phyloP scores from a whole-genome alignment of 768 basidiomycete species.

The Phlebiopsis flavidoalba region DNA sequence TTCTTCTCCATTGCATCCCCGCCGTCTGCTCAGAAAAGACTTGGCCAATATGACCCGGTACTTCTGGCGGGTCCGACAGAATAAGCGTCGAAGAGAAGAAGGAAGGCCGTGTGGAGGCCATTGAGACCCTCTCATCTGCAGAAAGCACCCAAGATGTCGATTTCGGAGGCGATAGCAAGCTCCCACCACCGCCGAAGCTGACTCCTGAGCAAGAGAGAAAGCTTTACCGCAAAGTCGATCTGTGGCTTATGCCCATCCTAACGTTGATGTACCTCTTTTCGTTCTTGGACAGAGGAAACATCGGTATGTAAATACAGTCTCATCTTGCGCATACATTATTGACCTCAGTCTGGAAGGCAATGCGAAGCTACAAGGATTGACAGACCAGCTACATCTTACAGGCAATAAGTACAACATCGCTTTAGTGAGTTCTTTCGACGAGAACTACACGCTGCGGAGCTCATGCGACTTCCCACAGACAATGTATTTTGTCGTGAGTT shows the following conservation, averaged over 20 bases:
- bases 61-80: neutral
- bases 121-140: neutral
- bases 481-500: slow-evolving; percentile 61
- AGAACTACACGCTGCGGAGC: neutral
- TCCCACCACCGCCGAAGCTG: slow-evolving; percentile 41
- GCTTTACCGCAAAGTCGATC: slow-evolving; percentile 26
- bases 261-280: slow-evolving; percentile 28
- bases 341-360: slow-evolving; percentile 14
- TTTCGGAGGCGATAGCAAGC: slow-evolving; percentile 39
- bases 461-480: slow-evolving; percentile 36
- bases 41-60: neutral
- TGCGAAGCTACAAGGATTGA: slow-evolving; percentile 26
- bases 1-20: neutral
- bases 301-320: slow-evolving; percentile 11
- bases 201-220: slow-evolving; percentile 43
- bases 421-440: slow-evolving; percentile 4
- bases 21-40: neutral
- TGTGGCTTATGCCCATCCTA: slow-evolving; percentile 26
- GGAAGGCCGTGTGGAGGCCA: neutral
- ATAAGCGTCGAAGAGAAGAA: slow-evolving; percentile 1
- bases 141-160: slow-evolving; percentile 16
- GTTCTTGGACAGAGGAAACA: slow-evolving; percentile 24
- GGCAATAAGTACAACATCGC: slow-evolving; percentile 20
- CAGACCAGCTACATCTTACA: slow-evolving; percentile 22
- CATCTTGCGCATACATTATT: neutral